Conservation (phyloP, 1,284 basidiomycete genomes). For the Mycena sp. region DNA sequence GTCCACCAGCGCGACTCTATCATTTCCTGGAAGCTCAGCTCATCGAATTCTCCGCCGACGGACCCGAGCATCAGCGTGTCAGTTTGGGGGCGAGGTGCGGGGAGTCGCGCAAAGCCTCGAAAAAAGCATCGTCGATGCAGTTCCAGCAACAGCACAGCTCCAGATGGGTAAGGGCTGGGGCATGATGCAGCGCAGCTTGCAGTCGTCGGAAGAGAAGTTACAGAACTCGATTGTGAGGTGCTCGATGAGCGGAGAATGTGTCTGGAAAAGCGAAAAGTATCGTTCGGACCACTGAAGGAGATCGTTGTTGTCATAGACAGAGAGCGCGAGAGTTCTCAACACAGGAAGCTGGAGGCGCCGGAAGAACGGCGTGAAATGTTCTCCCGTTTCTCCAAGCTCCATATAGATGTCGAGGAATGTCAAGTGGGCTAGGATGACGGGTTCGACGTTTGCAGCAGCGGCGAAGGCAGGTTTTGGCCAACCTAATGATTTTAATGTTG, state of each 20-base stretch:
- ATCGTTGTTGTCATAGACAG: not conserved
- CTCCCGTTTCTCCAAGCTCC: not conserved
- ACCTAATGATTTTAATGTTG: not conserved
- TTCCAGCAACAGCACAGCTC: not conserved
- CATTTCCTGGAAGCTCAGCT: not conserved
- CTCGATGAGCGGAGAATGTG: not conserved
- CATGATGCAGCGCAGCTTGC: not conserved
- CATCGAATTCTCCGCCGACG: not conserved
- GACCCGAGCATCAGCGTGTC: not conserved
- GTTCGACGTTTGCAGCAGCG: not conserved
- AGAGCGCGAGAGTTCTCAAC: not conserved
- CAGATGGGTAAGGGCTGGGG: not conserved
- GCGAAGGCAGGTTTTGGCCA: not conserved
- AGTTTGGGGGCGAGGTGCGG: not conserved
- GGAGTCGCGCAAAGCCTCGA: not conserved
- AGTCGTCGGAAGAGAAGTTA: not conserved
- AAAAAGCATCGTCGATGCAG: not conserved
- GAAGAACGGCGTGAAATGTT: not conserved
- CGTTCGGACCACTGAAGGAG: not conserved
- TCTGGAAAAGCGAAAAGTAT: not conserved
- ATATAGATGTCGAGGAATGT: not conserved
- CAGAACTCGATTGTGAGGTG: not conserved
- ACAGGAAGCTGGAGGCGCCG: not conserved
- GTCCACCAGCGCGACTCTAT: not conserved
- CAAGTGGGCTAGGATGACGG: not conserved